Percentiles rank a stretch among this genome's conserved stretches.
Conservation (phyloP, 306 rosid species). For the Trichosanthes cucumerina region DNA sequence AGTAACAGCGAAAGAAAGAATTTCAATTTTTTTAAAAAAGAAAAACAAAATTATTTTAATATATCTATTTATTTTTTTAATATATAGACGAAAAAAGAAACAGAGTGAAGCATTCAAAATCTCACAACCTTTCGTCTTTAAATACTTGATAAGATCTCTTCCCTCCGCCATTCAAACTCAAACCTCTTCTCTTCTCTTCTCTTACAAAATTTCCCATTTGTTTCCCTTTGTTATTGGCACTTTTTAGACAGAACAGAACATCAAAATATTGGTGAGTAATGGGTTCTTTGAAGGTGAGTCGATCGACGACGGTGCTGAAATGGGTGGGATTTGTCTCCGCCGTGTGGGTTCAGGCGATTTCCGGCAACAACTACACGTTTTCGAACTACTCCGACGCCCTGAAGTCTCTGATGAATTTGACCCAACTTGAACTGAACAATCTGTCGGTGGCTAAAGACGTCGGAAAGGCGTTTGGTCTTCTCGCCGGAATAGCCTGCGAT, state of each 20-base stretch:
- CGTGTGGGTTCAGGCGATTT: constrained; percentile 81
- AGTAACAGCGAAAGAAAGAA: no score
- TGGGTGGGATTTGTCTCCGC: constrained; percentile 83
- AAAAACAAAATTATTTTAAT: no score
- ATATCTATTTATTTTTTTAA: no score
- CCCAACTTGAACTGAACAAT: constrained; percentile 61
- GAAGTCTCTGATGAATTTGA: constrained; percentile 71
- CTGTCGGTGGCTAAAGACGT: constrained; percentile 80
- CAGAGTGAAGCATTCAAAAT: neutral
- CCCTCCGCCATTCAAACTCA: neutral
- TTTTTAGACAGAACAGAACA: no score
- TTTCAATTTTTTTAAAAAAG: no score
- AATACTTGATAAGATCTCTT: neutral
- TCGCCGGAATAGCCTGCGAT: constrained; percentile 76
- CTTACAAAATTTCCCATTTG: neutral
- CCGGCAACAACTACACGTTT: constrained; percentile 96
- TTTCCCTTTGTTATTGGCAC: neutral
- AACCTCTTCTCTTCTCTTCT: no score
- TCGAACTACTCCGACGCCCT: constrained; percentile 79
- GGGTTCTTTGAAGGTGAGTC: constrained; percentile 22
- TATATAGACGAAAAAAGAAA: no score
- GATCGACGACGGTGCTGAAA: constrained; percentile 32
- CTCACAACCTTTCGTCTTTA: neutral
- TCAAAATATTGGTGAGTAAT: constrained; percentile 6
- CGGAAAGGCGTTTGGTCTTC: constrained; percentile 78